These are phyloP conservation scores for Tricholoma sp. DNA, from an alignment of 768 basidiomycete species.

Conservation along the genomic window DNA sequence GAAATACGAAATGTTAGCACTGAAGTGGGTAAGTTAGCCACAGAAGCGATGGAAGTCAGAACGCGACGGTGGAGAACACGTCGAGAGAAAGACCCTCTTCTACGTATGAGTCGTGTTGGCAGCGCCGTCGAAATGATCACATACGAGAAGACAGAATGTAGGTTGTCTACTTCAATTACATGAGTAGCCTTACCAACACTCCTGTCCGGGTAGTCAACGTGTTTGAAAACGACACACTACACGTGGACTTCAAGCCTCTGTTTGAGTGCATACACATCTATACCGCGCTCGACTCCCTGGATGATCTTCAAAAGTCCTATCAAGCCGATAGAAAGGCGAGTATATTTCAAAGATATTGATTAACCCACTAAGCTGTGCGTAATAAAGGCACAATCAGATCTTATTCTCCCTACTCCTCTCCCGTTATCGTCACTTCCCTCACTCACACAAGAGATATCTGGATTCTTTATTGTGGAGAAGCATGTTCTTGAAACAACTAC, in stretches of 20 bases:
- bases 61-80: slow-evolving; percentile 78
- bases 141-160: slow-evolving; percentile 93
- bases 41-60: slow-evolving; percentile 86
- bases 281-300: slow-evolving; percentile 82
- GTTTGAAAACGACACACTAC: slow-evolving; percentile 83
- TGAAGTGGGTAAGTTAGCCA: slow-evolving; percentile 79
- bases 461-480: slow-evolving; percentile 95
- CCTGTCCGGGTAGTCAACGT: slow-evolving; percentile 63
- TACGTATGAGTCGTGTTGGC: slow-evolving; percentile 74
- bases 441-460: slow-evolving; percentile 91
- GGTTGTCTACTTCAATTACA: slow-evolving; percentile 25
- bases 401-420: slow-evolving; percentile 80
- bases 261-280: slow-evolving; percentile 98
- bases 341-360: background rate
- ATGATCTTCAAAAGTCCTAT: slow-evolving; percentile 86
- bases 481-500: slow-evolving; percentile 88
- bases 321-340: slow-evolving; percentile 93
- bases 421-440: slow-evolving; percentile 60
- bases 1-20: slow-evolving; percentile 89
- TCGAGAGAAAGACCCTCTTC: slow-evolving; percentile 78
- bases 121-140: slow-evolving; percentile 90
- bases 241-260: slow-evolving; percentile 90
- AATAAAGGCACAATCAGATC: slow-evolving; percentile 87
- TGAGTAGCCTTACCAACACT: slow-evolving; percentile 3
- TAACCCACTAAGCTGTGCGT: background rate